These are phyloP conservation scores for Eucalyptus fibrosa DNA, from an alignment of 345 rosid genomes.

Conservation along the genomic window DNA sequence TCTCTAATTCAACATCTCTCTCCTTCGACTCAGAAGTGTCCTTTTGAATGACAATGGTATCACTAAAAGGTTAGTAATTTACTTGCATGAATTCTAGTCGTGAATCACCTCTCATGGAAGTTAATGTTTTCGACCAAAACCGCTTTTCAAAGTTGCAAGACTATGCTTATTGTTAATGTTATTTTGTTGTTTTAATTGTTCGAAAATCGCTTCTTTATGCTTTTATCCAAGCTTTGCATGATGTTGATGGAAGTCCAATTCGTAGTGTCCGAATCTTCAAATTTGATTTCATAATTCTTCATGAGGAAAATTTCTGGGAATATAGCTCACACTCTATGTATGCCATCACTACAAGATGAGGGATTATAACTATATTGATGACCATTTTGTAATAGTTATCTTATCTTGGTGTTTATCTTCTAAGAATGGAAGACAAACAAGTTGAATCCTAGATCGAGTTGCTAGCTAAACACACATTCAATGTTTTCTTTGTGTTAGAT, in stretches of 20 bases:
- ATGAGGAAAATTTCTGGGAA: neutral
- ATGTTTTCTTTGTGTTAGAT: neutral
- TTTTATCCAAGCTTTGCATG: neutral
- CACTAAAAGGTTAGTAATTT: neutral
- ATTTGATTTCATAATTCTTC: neutral
- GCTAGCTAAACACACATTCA: neutral
- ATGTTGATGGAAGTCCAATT: neutral
- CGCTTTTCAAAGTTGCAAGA: neutral
- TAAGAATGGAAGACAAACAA: neutral
- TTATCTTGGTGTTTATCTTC: neutral
- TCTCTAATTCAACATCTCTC: neutral
- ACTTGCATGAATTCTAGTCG: neutral
- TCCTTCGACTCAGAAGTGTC: neutral
- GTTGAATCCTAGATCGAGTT: neutral
- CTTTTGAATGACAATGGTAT: neutral
- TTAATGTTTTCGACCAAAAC: neutral
- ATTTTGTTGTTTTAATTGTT: neutral
- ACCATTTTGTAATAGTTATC: neutral
- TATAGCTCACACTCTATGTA: neutral
- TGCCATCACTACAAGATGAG: neutral
- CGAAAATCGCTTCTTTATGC: neutral
- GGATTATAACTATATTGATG: neutral
- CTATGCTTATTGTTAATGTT: neutral
- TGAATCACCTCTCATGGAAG: neutral
- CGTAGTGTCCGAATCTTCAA: neutral